A percentile compares a stretch with the other conserved stretches of the same genome.
Evolutionary conservation across 495 filamentous ascomycete species (phyloP).

Genomic region (Penicillium argentinense): DNA sequence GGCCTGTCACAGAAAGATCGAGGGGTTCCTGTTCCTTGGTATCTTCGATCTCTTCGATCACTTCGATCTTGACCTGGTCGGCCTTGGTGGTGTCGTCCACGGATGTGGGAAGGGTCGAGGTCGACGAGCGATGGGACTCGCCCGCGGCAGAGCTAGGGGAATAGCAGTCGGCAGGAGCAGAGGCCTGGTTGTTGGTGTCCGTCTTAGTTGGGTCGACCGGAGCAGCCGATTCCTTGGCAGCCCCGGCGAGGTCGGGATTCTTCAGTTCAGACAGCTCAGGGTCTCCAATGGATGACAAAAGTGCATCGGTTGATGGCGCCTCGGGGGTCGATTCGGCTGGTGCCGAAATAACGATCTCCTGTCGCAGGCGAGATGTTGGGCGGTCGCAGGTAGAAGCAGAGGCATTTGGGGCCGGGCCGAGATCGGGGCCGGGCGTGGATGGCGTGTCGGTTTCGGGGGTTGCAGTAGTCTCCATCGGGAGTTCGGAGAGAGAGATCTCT

Average conservation of each 20-base stretch:
- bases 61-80: conserved; percentile 8
- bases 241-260: background rate
- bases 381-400: conserved; percentile 1
- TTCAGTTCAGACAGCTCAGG: background rate
- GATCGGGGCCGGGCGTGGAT: conserved; percentile 14
- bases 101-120: conserved; percentile 41
- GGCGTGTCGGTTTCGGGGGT: conserved; percentile 16
- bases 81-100: conserved; percentile 31
- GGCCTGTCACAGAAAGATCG: conserved; percentile 10
- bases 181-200: conserved; percentile 1
- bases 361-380: conserved; percentile 16
- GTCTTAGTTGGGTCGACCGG: conserved; percentile 4
- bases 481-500: conserved; percentile 38
- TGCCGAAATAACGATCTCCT: conserved; percentile 15
- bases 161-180: conserved; percentile 23
- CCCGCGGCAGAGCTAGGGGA: conserved; percentile 33
- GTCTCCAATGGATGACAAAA: conserved; percentile 5
- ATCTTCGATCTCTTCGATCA: conserved; percentile 5
- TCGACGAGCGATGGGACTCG: conserved; percentile 39
- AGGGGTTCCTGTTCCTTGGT: background rate
- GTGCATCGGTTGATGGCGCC: conserved; percentile 1
- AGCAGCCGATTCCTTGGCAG: background rate
- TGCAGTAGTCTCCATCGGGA: conserved; percentile 14
- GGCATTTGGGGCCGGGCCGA: background rate
- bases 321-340: conserved; percentile 4